phyloP scores from a whole-genome alignment of 192 early-diverging fungal species.

The Mycoemilia scoparia region DNA sequence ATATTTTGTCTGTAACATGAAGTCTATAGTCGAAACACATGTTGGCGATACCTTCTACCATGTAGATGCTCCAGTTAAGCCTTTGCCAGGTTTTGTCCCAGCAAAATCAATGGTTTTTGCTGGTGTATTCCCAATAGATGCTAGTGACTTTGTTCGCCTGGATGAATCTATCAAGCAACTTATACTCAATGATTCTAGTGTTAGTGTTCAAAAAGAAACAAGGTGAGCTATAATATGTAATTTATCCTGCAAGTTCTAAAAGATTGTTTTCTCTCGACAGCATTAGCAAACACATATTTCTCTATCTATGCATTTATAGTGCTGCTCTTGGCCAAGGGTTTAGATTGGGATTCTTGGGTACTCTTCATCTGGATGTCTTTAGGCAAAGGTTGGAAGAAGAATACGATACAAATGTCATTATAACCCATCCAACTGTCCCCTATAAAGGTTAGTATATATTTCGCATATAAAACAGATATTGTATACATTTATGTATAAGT shows the following conservation, averaged over 20 bases:
- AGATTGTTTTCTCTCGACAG: no score
- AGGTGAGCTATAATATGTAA: no score
- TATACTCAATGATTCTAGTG: conserved; percentile 90
- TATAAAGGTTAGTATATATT: conserved; percentile 40
- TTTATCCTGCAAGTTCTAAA: no score
- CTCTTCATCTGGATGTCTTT: conserved; percentile 97
- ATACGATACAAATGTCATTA: conserved; percentile 76
- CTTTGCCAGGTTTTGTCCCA: conserved; percentile 77
- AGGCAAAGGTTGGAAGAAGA: conserved; percentile 84
- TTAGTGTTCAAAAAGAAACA: conserved; percentile 70
- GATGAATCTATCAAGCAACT: conserved; percentile 83
- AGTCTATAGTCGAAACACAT: conserved; percentile 74
- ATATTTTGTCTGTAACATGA: conserved; percentile 84
- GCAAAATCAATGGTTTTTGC: conserved; percentile 96
- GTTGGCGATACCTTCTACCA: conserved; percentile 91
- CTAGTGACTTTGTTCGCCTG: conserved; percentile 69
- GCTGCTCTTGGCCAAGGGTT: conserved; percentile 87
- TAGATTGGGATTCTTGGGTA: conserved; percentile 88
- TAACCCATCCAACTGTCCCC: conserved; percentile 84
- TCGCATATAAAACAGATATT: conserved; percentile 1
- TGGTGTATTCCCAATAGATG: conserved; percentile 82
- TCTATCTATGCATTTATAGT: no score
- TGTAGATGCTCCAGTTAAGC: conserved; percentile 39
- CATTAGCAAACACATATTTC: no score
- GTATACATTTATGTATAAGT: neutral